Evolutionary conservation across 2,329 filamentous ascomycete genomes (phyloP).

Genomic region (Aureobasidium sp.): DNA sequence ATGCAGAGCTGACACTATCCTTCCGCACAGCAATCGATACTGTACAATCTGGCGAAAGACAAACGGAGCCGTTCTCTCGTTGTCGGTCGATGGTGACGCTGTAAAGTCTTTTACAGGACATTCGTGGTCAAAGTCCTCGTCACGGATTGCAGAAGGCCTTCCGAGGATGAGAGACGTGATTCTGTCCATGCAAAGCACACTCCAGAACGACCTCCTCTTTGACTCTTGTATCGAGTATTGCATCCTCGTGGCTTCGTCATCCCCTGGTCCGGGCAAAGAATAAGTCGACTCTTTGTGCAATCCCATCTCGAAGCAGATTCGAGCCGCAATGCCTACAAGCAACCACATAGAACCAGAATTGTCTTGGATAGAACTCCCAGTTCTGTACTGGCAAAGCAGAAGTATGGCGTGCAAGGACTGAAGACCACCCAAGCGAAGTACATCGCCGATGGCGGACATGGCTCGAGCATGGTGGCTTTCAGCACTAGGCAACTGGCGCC

Average conservation of each 20-base stretch:
- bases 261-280: slow-evolving; percentile 14
- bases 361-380: slow-evolving; percentile 34
- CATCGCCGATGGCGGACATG: slow-evolving; percentile 32
- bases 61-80: neutral
- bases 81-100: neutral
- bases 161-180: slow-evolving; percentile 35
- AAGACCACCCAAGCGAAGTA: slow-evolving; percentile 33
- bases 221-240: slow-evolving; percentile 30
- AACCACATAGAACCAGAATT: slow-evolving; percentile 36
- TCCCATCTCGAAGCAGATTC: slow-evolving; percentile 50
- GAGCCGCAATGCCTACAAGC: slow-evolving; percentile 37
- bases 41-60: slow-evolving; percentile 37
- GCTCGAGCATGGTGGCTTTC: slow-evolving; percentile 38
- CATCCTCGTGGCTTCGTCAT: neutral
- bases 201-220: slow-evolving; percentile 39
- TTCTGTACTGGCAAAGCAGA: slow-evolving; percentile 39
- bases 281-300: slow-evolving; percentile 37
- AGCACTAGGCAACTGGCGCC: slow-evolving; percentile 38
- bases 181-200: slow-evolving; percentile 35
- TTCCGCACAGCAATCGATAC: slow-evolving; percentile 38
- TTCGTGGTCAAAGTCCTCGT: slow-evolving; percentile 38
- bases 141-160: slow-evolving; percentile 34
- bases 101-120: slow-evolving; percentile 27
- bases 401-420: slow-evolving; percentile 37
- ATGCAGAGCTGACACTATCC: slow-evolving; percentile 33